Base-by-base conservation (phyloP, 2,329 filamentous ascomycete genomes). In the Arthroderma uncinatum region DNA sequence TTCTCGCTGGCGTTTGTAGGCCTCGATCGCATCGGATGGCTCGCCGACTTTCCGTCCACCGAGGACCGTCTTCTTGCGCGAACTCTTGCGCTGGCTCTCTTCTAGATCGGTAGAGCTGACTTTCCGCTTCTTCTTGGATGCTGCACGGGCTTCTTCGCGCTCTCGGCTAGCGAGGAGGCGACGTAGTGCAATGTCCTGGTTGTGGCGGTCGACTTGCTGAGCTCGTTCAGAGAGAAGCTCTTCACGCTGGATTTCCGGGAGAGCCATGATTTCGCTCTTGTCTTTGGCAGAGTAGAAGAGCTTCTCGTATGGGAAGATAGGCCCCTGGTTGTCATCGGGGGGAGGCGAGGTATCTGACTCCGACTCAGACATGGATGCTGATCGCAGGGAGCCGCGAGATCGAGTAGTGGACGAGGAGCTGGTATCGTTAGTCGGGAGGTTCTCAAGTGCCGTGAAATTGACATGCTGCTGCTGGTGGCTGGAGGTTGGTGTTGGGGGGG, bases 211-310 rank as follows among this genome's bases (percentile, higher is more conserved):
- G 58, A 91, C 85, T 69, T 93, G 84, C 64, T 89, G 83, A 36
- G 86, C 85, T 62, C 93, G 89, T 64, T 95, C 88, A 19, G 90
- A 92, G 5, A 98, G 81, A 47, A 95, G 85, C 68, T 89, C 83
- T 71, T 98, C 93, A 61, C 92, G 86, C 68, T 95, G 85, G 54
- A 97, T 85, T 74, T 97, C 91, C 30, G 90, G 85, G 80, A 96
- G 83, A 57, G 79, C 81, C 80, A 93, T 84, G 61, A 98, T 93
- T 54, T 86, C 78, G 6, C 79, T 79, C 71, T 88, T 91, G 67
- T 93, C 88, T 39, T 82, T 79, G 47, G 83, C 78, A 63, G 82
- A 87, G 64, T 82, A 80, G 70, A 89, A 93, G 66, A 93, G 84
- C 64, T 92, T 91, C 62, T 98, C 93, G 61, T 95, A 81, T 0